Conservation (phyloP, 495 filamentous ascomycete genomes). For the Neurospora sp. region DNA sequence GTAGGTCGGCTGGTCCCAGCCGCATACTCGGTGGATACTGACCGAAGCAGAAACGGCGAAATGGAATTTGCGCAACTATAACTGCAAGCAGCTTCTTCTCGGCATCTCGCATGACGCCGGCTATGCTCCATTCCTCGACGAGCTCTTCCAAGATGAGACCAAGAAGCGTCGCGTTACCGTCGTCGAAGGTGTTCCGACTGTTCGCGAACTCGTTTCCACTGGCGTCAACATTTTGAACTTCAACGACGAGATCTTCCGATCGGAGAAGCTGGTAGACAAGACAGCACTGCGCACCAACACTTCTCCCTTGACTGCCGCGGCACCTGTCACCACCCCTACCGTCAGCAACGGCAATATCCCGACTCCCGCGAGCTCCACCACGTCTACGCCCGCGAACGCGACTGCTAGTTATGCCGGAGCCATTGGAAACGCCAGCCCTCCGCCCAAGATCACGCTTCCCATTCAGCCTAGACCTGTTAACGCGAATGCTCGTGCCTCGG, state of each 20-base stretch:
- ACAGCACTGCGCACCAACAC: not conserved
- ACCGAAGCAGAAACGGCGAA: constrained; percentile 42
- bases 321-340: not conserved
- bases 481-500: constrained; percentile 4
- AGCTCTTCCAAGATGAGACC: constrained; percentile 44
- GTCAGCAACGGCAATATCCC: constrained; percentile 2
- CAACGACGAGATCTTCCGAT: constrained; percentile 52
- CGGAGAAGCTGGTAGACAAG: constrained; percentile 40
- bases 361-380: not conserved
- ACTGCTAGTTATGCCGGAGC: constrained; percentile 26
- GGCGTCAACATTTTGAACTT: constrained; percentile 52
- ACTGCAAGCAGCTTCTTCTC: constrained; percentile 73
- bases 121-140: constrained; percentile 60
- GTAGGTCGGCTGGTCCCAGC: constrained; percentile 25
- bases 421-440: constrained; percentile 23
- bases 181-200: constrained; percentile 64
- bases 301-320: not conserved
- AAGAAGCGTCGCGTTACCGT: constrained; percentile 55
- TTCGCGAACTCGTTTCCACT: constrained; percentile 48
- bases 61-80: constrained; percentile 57
- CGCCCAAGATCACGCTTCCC: constrained; percentile 27
- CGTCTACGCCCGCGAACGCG: constrained; percentile 7
- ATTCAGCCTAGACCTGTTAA: constrained; percentile 10
- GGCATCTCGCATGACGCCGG: constrained; percentile 69
- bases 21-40: not conserved